Evolutionary conservation across 2,329 filamentous ascomycete species (phyloP), one percentile per base, ranked within the genome.

Genomic region (Drechslera avenae): DNA sequence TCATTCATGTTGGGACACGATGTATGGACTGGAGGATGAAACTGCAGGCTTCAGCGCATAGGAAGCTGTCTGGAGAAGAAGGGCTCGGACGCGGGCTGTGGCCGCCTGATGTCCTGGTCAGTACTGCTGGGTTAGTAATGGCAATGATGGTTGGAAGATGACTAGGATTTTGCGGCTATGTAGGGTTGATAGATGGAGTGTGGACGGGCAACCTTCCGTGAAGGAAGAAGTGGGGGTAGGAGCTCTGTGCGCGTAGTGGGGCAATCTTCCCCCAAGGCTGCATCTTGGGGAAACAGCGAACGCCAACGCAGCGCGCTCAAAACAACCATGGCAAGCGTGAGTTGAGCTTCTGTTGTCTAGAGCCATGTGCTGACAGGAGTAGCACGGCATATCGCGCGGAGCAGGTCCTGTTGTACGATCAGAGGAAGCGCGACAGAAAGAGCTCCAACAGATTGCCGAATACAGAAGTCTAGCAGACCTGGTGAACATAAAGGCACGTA

Each of bases 371-470:
- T 71, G 28, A 71, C n/a, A 10, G 16, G 14, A 36, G 8, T 76
- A 96, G 91, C 92, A 97, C 82, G 91, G 90, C 70, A 83, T 95
- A 73, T 84, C 89, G 67, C 89, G 91, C 68, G 66, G 70, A 31
- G 66, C 74, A 26, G 69, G 64, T 32, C 81, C 83, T 54, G 80
- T 82, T 46, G 75, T 78, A 54, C 79, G 81, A 65, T 88, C 88
- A 62, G 86, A 89, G 64, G 85, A 90, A 69, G 84, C 89, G 68
- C 83, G 83, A 50, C 80, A 85, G 60, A 83, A 86, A 72, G 90
- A 95, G 73, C 80, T 85, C 48, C 83, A 85, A 62, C 88, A 88
- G 73, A 96, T 97, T 66, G 77, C 81, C 50, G 83, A 86, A 57
- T 96, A 96, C 75, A 86, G 84, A 60, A 76, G 82, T 9, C 78